Evolutionary conservation across 192 early-diverging fungal genomes (phyloP).

Genomic region (Backusella mclennaniae): DNA sequence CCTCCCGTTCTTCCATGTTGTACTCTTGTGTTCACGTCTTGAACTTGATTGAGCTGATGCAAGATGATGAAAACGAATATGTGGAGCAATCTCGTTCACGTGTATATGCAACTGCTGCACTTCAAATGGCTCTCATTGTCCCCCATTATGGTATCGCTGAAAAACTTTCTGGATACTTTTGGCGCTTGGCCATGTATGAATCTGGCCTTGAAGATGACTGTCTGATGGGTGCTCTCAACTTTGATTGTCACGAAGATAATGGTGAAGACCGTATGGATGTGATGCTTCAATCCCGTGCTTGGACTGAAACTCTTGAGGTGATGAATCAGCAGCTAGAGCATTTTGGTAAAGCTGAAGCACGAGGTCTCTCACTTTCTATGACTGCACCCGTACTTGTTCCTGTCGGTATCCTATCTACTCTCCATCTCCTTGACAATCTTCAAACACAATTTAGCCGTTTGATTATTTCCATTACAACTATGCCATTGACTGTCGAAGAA

Average conservation of each 20-base stretch:
- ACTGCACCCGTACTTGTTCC: constrained; percentile 31
- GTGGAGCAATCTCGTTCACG: constrained; percentile 20
- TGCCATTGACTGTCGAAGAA: constrained; percentile 5
- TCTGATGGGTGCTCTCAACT: constrained; percentile 20
- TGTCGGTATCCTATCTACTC: constrained; percentile 29
- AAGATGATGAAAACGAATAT: constrained; percentile 20
- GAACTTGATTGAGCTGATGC: constrained; percentile 31
- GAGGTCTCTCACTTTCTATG: constrained; percentile 18
- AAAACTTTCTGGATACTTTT: constrained; percentile 26
- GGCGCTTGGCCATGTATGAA: constrained; percentile 33
- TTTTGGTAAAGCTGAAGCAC: background rate
- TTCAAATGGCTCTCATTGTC: constrained; percentile 27
- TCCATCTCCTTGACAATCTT: constrained; percentile 30
- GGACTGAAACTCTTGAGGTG: constrained; percentile 31
- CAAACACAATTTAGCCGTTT: constrained; percentile 25
- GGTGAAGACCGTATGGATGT: constrained; percentile 29
- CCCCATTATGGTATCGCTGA: constrained; percentile 13
- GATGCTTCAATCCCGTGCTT: constrained; percentile 25
- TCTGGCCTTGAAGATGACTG: constrained; percentile 21
- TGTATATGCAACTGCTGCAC: constrained; percentile 37
- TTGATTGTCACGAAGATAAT: constrained; percentile 30
- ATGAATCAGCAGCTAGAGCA: constrained; percentile 26
- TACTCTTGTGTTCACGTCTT: constrained; percentile 29
- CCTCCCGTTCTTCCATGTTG: constrained; percentile 23
- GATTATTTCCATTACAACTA: constrained; percentile 16